These are phyloP conservation scores for Brassica incana DNA, from an alignment of 345 rosid genomes.

Conservation along the genomic window DNA sequence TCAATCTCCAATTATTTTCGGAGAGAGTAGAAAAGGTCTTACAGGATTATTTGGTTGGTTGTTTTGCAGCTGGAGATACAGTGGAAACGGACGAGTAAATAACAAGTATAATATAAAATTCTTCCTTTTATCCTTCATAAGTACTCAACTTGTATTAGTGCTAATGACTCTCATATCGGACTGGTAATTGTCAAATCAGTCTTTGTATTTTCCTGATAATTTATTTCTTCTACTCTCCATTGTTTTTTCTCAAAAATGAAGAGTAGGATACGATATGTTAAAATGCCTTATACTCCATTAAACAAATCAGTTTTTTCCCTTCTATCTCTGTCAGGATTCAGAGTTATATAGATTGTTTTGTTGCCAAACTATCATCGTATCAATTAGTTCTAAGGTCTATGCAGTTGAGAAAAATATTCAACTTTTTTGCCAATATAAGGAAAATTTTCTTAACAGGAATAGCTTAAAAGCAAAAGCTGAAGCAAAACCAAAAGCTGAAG, in stretches of 20 bases:
- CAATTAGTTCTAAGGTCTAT: neutral
- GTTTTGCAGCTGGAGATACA: conserved; percentile 22
- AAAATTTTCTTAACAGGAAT: too few relatives aligned
- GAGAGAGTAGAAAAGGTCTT: neutral
- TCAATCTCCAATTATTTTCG: neutral
- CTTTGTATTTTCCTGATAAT: conserved; percentile 3
- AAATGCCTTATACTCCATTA: neutral
- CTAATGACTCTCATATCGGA: neutral
- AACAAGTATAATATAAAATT: conserved; percentile 6
- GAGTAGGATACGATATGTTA: conserved; percentile 11
- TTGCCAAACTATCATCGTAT: neutral
- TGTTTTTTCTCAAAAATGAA: conserved; percentile 13
- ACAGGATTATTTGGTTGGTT: neutral
- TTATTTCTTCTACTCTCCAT: neutral
- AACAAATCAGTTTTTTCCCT: neutral
- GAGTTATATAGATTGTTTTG: neutral
- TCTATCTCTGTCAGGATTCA: neutral
- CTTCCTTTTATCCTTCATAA: neutral
- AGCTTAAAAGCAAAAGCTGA: too few relatives aligned
- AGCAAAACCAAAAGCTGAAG: too few relatives aligned
- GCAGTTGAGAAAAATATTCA: neutral
- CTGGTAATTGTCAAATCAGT: conserved; percentile 30
- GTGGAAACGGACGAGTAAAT: conserved; percentile 29
- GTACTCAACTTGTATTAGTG: conserved; percentile 16
- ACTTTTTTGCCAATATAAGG: too few relatives aligned